These are phyloP conservation scores for Lactuca sativa DNA, from an alignment of 129 eudicot species.

Conservation along the genomic window DNA sequence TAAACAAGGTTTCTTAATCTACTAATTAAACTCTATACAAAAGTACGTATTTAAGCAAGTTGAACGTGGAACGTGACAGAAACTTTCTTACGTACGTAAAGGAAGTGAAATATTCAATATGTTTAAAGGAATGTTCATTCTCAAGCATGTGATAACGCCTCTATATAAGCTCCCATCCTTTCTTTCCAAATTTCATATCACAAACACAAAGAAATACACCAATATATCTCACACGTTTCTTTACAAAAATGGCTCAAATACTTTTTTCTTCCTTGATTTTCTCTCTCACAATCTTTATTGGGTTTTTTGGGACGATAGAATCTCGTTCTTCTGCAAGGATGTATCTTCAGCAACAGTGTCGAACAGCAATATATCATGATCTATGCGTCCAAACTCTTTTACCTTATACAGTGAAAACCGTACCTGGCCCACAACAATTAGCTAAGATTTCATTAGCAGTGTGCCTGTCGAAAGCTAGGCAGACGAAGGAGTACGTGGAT, in stretches of 20 bases:
- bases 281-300: conserved; percentile 27
- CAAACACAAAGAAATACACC: background rate
- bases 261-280: conserved; percentile 27
- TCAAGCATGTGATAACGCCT: conserved; percentile 22
- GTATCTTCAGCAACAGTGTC: conserved; percentile 48
- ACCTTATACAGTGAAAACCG: conserved; percentile 17
- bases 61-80: conserved; percentile 36
- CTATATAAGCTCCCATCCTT: conserved; percentile 13
- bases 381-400: conserved; percentile 48
- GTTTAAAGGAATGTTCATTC: background rate
- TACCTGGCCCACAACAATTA: conserved; percentile 43
- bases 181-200: conserved; percentile 5
- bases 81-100: conserved; percentile 32
- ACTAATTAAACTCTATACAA: conserved; percentile 1
- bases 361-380: conserved; percentile 36
- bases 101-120: conserved; percentile 14
- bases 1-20: conserved; percentile 16
- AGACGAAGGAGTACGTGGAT: conserved; percentile 43
- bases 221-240: background rate
- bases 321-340: conserved; percentile 44
- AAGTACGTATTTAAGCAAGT: conserved; percentile 17
- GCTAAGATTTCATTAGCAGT: conserved; percentile 61
- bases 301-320: conserved; percentile 17
- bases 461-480: conserved; percentile 43
- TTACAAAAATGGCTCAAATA: conserved; percentile 32